Conservation (phyloP, 805 yeast genomes). For the Yamadazyma takamatsuzukensis region DNA sequence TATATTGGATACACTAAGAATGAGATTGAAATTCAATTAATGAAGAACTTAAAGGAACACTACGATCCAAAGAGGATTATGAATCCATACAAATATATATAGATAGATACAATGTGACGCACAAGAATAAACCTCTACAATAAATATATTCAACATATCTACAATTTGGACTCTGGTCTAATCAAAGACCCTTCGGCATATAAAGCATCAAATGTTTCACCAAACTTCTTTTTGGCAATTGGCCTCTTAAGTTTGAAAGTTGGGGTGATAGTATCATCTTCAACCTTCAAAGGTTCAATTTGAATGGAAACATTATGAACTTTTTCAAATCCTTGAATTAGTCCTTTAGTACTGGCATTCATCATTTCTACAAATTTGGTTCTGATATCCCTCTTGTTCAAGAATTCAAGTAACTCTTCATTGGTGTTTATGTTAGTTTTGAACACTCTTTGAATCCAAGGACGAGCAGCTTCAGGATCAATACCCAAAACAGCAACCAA, state of each 20-base stretch:
- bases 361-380: slow-evolving; percentile 31
- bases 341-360: slow-evolving; percentile 28
- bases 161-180: slow-evolving; percentile 16
- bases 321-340: slow-evolving; percentile 60
- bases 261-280: slow-evolving; percentile 63
- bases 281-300: slow-evolving; percentile 60
- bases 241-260: slow-evolving; percentile 52
- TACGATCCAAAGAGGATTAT: slow-evolving; percentile 90
- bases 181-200: slow-evolving; percentile 31
- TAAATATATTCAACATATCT: background rate
- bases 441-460: slow-evolving; percentile 17
- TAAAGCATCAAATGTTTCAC: slow-evolving; percentile 20
- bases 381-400: slow-evolving; percentile 33
- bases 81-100: slow-evolving; percentile 92
- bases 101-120: slow-evolving; percentile 7
- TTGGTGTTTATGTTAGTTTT: slow-evolving; percentile 14
- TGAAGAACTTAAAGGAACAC: slow-evolving; percentile 72
- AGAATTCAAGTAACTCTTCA: slow-evolving; percentile 21
- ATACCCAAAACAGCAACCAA: slow-evolving; percentile 64
- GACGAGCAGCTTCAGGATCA: slow-evolving; percentile 37
- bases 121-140: background rate
- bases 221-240: slow-evolving; percentile 24
- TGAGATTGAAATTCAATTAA: slow-evolving; percentile 63
- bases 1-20: slow-evolving; percentile 83
- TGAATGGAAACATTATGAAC: slow-evolving; percentile 51